Conservation (phyloP, 1,284 basidiomycete species). For the Sanghuangporus weigelae region DNA sequence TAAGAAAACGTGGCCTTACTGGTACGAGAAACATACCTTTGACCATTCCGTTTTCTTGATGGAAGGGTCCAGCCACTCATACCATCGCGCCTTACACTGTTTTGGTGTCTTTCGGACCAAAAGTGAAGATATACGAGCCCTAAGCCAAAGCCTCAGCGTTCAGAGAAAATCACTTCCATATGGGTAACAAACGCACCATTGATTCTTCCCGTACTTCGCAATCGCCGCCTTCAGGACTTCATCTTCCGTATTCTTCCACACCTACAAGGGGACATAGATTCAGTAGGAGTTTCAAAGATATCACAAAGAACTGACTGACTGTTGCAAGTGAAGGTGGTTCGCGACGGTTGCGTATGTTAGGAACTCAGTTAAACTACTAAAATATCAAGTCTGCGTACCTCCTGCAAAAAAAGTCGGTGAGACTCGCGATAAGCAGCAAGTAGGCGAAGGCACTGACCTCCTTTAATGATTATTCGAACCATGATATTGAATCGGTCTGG, state of each 20-base stretch:
- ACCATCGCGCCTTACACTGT: conserved; percentile 99
- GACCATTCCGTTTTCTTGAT: conserved; percentile 99
- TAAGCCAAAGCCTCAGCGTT: conserved; percentile 27
- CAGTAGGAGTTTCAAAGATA: background rate
- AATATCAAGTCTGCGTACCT: conserved; percentile 3
- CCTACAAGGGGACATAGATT: conserved; percentile 17
- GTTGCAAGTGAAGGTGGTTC: background rate
- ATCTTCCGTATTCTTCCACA: conserved; percentile 83
- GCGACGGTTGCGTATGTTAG: background rate
- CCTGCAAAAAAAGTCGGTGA: conserved; percentile 15
- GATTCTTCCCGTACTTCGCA: conserved; percentile 96
- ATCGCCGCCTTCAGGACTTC: conserved; percentile 97
- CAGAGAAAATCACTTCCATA: background rate
- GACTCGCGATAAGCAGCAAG: background rate
- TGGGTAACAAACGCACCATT: conserved; percentile 54
- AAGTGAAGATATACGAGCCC: conserved; percentile 98
- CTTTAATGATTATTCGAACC: conserved; percentile 93
- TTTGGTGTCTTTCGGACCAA: conserved; percentile 99
- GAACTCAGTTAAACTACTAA: background rate
- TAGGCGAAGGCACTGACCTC: conserved; percentile 48
- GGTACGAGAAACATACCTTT: conserved; percentile 55
- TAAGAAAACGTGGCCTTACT: conserved; percentile 9
- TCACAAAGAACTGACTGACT: conserved; percentile 27
- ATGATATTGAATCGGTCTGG: conserved; percentile 31
- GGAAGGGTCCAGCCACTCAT: conserved; percentile 99